Percentiles rank a stretch among this genome's conserved stretches.
phyloP scores from a whole-genome alignment of 345 rosid species.

The Alliaria petiolata region DNA sequence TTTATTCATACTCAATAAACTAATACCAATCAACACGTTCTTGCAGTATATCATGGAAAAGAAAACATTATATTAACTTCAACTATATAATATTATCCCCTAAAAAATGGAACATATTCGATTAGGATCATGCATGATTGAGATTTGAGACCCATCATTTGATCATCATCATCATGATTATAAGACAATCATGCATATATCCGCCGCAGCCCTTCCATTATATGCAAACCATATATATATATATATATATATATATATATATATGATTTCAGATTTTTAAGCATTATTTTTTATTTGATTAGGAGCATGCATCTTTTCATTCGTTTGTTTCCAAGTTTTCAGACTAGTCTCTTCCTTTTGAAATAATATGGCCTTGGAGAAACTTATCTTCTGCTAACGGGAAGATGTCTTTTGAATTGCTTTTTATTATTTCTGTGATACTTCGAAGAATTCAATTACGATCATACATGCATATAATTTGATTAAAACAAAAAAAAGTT shows the following conservation, averaged over 20 bases:
- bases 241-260: too few species aligned
- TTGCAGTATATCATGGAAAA: constrained; percentile 30
- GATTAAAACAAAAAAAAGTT: background rate
- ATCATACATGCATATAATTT: background rate
- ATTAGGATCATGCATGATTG: constrained; percentile 33
- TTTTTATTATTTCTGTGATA: background rate
- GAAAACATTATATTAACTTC: constrained; percentile 12
- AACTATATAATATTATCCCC: constrained; percentile 7
- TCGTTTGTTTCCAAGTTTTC: background rate
- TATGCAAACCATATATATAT: constrained; percentile 20
- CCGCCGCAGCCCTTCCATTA: constrained; percentile 31
- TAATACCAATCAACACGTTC: constrained; percentile 24
- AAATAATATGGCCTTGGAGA: background rate
- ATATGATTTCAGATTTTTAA: constrained; percentile 4
- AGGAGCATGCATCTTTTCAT: constrained; percentile 2
- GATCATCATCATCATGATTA: constrained; percentile 25
- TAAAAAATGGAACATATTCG: constrained; percentile 36
- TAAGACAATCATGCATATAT: constrained; percentile 27
- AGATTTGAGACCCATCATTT: constrained; percentile 32
- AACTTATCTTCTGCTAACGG: background rate
- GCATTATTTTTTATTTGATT: constrained; percentile 6
- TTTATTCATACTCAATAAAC: constrained; percentile 24
- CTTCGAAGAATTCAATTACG: background rate
- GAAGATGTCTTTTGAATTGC: background rate
- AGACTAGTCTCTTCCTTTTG: background rate